These are phyloP conservation scores for Mycena leptocephala DNA, from an alignment of 768 basidiomycete genomes.

Conservation along the genomic window DNA sequence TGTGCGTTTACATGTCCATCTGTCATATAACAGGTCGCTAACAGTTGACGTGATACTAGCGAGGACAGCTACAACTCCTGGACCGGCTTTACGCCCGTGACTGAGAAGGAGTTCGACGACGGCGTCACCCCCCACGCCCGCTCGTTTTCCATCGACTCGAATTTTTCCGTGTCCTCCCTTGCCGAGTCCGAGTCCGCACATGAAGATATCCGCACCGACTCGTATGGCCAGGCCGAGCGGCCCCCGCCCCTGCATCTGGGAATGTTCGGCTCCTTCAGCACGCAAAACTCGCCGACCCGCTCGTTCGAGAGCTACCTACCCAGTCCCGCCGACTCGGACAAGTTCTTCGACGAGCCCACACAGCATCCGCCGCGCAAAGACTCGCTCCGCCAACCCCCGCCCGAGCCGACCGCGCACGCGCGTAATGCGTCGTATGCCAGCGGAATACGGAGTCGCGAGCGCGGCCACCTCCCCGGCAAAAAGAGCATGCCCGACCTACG, in stretches of 20 bases:
- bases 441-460: slow-evolving; percentile 53
- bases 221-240: slow-evolving; percentile 51
- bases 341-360: slow-evolving; percentile 61
- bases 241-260: slow-evolving; percentile 68
- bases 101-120: slow-evolving; percentile 52
- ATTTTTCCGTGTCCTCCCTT: slow-evolving; percentile 66
- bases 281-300: slow-evolving; percentile 61
- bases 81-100: slow-evolving; percentile 52
- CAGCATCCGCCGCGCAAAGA: slow-evolving; percentile 35
- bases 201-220: slow-evolving; percentile 40
- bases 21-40: slow-evolving; percentile 25
- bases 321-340: slow-evolving; percentile 71
- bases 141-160: slow-evolving; percentile 76
- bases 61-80: slow-evolving; percentile 63
- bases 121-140: slow-evolving; percentile 68
- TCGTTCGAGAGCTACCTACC: slow-evolving; percentile 72
- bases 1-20: slow-evolving; percentile 45
- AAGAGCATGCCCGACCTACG: slow-evolving; percentile 93
- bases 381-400: slow-evolving; percentile 39
- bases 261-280: slow-evolving; percentile 57
- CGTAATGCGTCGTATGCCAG: slow-evolving; percentile 69
- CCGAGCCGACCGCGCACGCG: slow-evolving; percentile 50
- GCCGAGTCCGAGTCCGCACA: slow-evolving; percentile 54
- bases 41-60: slow-evolving; percentile 40
- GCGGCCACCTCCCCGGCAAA: slow-evolving; percentile 64